phyloP scores from a whole-genome alignment of 2,329 filamentous ascomycete species.

The Colletotrichum magnum region DNA sequence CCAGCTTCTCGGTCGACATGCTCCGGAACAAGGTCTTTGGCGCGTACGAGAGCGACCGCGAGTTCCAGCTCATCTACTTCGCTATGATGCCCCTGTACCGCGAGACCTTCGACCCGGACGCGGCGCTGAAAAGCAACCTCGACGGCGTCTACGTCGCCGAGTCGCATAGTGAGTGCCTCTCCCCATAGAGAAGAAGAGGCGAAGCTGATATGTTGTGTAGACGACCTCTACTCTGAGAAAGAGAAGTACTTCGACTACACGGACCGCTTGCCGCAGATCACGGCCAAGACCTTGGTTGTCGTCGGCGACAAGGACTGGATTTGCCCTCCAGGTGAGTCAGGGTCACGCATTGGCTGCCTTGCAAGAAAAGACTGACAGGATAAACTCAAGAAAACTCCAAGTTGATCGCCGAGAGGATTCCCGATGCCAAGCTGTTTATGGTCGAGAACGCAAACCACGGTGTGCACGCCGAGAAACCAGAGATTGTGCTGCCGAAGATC shows the following conservation, averaged over 20 bases:
- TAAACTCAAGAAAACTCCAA: constrained; percentile 47
- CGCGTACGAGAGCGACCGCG: constrained; percentile 52
- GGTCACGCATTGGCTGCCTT: too few relatives aligned
- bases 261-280: constrained; percentile 46
- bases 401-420: constrained; percentile 48
- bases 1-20: constrained; percentile 54
- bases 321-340: constrained; percentile 50
- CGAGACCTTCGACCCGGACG: constrained; percentile 52
- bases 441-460: constrained; percentile 52
- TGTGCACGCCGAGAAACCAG: constrained; percentile 53
- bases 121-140: constrained; percentile 48
- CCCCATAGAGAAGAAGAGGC: too few relatives aligned
- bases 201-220: constrained; percentile 38
- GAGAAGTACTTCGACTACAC: constrained; percentile 58
- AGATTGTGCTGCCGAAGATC: constrained; percentile 47
- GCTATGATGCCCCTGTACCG: constrained; percentile 55
- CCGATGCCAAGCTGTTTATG: constrained; percentile 46
- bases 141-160: constrained; percentile 52
- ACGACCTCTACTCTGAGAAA: constrained; percentile 51
- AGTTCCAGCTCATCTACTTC: constrained; percentile 55
- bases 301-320: constrained; percentile 58
- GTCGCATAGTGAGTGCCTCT: constrained; percentile 49
- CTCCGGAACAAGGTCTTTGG: constrained; percentile 55
- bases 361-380: not conserved
- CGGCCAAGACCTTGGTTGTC: constrained; percentile 52